Evolutionary conservation across 23 red algal species (phyloP).

Genomic region (Cyanidioschyzon merolae): DNA sequence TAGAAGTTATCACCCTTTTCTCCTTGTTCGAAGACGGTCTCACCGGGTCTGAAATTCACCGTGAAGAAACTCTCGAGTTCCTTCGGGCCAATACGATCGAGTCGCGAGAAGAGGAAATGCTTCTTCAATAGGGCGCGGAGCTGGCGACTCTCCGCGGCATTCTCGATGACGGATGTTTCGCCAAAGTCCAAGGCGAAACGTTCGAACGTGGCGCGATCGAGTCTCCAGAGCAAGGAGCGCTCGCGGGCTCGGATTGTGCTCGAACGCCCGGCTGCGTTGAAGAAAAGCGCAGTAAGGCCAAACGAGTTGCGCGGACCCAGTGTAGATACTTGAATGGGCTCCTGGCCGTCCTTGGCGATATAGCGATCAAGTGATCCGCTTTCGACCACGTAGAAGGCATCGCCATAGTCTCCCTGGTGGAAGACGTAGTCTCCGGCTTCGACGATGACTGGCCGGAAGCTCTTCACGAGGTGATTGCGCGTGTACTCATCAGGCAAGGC

Average conservation of each 20-base stretch:
- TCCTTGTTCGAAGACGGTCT: conserved; percentile 81
- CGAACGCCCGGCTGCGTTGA: conserved; percentile 45
- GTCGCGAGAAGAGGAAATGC: conserved; percentile 84
- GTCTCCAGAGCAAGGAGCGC: conserved; percentile 68
- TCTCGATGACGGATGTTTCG: conserved; percentile 45
- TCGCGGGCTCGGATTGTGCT: conserved; percentile 72
- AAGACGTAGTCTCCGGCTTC: conserved; percentile 89
- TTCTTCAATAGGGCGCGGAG: conserved; percentile 44
- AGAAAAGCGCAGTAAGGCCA: conserved; percentile 70
- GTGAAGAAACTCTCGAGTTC: conserved; percentile 73
- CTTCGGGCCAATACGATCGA: conserved; percentile 68
- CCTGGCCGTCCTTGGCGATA: conserved; percentile 47
- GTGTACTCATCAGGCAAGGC: conserved; percentile 86
- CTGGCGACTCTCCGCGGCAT: conserved; percentile 39
- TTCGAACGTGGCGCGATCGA: conserved; percentile 87
- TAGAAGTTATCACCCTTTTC: conserved; percentile 91
- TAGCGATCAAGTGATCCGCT: conserved; percentile 65
- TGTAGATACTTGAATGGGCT: conserved; percentile 55
- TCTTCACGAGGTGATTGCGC: conserved; percentile 54
- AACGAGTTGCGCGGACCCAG: conserved; percentile 68
- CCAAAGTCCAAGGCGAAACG: conserved; percentile 53
- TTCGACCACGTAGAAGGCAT: conserved; percentile 76
- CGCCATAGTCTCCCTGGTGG: conserved; percentile 86
- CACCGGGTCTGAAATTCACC: conserved; percentile 82
- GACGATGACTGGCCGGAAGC: conserved; percentile 61